Conservation (phyloP, 179 eudicot species). For the Vitellaria paradoxa region DNA sequence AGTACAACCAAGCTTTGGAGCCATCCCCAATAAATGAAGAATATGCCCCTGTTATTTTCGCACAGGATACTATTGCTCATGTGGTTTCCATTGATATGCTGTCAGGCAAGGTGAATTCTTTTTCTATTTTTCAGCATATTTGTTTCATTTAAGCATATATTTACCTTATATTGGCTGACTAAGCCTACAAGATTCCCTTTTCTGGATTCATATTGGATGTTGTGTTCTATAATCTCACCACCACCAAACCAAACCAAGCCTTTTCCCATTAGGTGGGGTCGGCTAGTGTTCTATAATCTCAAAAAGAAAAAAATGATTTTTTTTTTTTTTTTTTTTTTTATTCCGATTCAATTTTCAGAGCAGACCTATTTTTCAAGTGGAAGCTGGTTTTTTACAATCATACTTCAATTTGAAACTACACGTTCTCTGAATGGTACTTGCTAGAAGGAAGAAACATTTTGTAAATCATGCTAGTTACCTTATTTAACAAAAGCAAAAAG, state of each 20-base stretch:
- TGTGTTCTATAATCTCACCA: not conserved
- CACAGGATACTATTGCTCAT: constrained; percentile 82
- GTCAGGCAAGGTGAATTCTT: constrained; percentile 66
- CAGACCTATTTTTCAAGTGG: not conserved
- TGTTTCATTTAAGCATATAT: not conserved
- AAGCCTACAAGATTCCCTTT: not conserved
- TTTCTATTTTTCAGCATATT: not conserved
- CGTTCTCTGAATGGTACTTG: not conserved
- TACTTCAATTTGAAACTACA: not conserved
- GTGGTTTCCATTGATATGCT: constrained; percentile 79
- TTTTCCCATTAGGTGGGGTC: too few relatives aligned
- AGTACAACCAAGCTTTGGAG: constrained; percentile 51
- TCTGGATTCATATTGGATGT: not conserved
- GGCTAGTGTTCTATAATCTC: not conserved
- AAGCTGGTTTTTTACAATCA: not conserved
- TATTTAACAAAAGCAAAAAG: constrained; percentile 3
- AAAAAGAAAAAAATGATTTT: not conserved
- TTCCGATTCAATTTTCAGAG: not conserved
- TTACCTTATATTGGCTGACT: not conserved
- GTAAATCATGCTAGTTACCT: not conserved
- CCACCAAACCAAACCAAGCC: too few relatives aligned
- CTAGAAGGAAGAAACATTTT: constrained; percentile 5
- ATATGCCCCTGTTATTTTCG: constrained; percentile 91
- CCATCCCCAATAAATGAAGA: constrained; percentile 72
- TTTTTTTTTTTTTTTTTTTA: too few relatives aligned